These are phyloP conservation scores for Zalaria obscura DNA, from an alignment of 2,329 filamentous ascomycete genomes.

Conservation along the genomic window DNA sequence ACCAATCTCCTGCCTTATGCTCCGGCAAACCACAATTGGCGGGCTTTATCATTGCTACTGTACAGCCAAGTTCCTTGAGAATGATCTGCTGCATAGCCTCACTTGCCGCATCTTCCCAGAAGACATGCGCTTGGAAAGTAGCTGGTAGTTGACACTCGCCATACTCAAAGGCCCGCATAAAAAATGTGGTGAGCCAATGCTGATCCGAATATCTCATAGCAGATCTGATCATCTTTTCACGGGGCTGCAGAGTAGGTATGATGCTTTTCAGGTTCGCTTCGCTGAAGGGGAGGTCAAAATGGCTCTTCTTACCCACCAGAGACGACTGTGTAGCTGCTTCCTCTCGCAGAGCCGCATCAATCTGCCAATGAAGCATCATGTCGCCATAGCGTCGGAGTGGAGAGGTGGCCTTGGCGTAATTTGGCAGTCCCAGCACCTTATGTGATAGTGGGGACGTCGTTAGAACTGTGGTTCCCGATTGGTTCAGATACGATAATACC, in stretches of 20 bases:
- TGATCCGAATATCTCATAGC: conserved; percentile 19
- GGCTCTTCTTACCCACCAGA: conserved; percentile 20
- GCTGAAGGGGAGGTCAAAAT: conserved; percentile 35
- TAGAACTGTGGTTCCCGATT: conserved; percentile 27
- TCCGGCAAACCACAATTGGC: conserved; percentile 4
- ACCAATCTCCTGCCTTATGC: conserved; percentile 27
- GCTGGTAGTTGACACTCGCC: conserved; percentile 36
- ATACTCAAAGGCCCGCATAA: conserved; percentile 45
- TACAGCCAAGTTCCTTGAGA: conserved; percentile 12
- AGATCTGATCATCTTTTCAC: conserved; percentile 27
- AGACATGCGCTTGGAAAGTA: conserved; percentile 24
- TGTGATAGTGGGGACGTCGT: conserved; percentile 35
- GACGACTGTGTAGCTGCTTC: conserved; percentile 33
- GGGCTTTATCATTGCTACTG: conserved; percentile 8
- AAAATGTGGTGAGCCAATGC: conserved; percentile 39
- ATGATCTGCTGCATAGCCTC: not conserved
- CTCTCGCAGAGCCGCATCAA: conserved; percentile 45
- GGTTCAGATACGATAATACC: conserved; percentile 26
- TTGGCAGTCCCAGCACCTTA: conserved; percentile 33
- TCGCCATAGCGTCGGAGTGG: conserved; percentile 48
- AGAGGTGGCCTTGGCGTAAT: conserved; percentile 45
- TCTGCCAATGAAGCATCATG: conserved; percentile 49
- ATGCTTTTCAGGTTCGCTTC: conserved; percentile 31
- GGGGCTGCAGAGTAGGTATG: conserved; percentile 30
- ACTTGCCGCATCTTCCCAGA: conserved; percentile 2